Evolutionary conservation across 192 early-diverging fungal species (phyloP), one percentile per base, ranked within the genome.

Genomic region (Coemansia sp.): DNA sequence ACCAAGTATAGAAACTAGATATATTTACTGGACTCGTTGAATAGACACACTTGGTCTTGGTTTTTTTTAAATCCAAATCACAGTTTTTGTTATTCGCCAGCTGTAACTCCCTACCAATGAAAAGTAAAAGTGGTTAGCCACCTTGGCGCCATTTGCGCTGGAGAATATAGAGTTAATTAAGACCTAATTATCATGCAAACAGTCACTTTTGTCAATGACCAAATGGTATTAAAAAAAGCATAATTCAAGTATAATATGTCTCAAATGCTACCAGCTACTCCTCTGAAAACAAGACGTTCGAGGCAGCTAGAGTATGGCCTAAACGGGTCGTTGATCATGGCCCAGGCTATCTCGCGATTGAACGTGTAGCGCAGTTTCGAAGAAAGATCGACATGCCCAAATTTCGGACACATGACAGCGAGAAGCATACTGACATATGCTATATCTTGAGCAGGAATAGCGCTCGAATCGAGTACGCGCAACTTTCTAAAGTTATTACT

Each of bases 1-100:
- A 57, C 72, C 51, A 73, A 67, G 60, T 43, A 67, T 15, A 57
- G 54, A 29, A 31, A 29, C 54, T 57, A 57, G 24, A 12, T 5
- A 51, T 51, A 22, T 57, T 5, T 9, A 15, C 13, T 36, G 36
- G 16, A 18, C 16, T 60, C 7, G 33, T 18, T 62, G 24, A 29
- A 29, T 61, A 61, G 6, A 51, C 44, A 18, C 15, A 46, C 18
- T 46, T 18, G 44, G 15, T 46, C 18, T 18, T 46, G 44, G 13
- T 18, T 2, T 18, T 18, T 0, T 18, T 16, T 46, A 46, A 46
- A 11, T 16, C 18, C 18, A 46, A 46, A 27, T 27, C 4, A 46
- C 15, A 46, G 1, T 18, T 5, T 46, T 16, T 16, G 18, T 5
- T 16, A 13, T 46, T 16, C 16, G 44, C 0, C 36, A 38, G 9